Conservation (phyloP, 345 rosid genomes). For the Viola odorata region DNA sequence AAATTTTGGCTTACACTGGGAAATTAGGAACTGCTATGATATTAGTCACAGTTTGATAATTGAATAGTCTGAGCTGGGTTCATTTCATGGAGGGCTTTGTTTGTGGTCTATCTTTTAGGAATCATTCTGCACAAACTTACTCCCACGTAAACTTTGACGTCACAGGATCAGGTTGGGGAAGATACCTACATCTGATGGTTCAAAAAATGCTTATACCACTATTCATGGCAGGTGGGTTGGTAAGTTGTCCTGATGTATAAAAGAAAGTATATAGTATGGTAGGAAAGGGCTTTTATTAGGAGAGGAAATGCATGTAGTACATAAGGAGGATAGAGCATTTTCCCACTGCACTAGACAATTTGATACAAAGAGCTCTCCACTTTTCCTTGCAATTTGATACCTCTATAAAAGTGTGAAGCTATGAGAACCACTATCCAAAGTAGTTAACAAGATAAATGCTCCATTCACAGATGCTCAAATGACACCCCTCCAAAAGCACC, state of each 20-base stretch:
- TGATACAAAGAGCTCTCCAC: background rate
- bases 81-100: background rate
- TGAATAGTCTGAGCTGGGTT: background rate
- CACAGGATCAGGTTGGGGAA: conserved; percentile 97
- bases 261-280: conserved; percentile 6
- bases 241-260: conserved; percentile 46
- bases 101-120: conserved; percentile 2
- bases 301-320: background rate
- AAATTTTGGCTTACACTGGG: background rate
- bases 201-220: conserved; percentile 75
- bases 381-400: background rate
- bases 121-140: conserved; percentile 17
- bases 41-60: too few relatives aligned
- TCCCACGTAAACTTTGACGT: conserved; percentile 35
- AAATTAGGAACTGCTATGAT: too few relatives aligned
- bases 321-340: too few relatives aligned
- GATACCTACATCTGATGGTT: conserved; percentile 86
- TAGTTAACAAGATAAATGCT: background rate
- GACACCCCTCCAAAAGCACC: background rate
- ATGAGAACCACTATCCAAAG: background rate
- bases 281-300: background rate
- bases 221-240: conserved; percentile 93
- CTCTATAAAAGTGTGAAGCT: too few relatives aligned
- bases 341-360: too few relatives aligned
- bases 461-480: background rate